Evolutionary conservation across 805 yeast species (phyloP).

Genomic region (Candida alai): DNA sequence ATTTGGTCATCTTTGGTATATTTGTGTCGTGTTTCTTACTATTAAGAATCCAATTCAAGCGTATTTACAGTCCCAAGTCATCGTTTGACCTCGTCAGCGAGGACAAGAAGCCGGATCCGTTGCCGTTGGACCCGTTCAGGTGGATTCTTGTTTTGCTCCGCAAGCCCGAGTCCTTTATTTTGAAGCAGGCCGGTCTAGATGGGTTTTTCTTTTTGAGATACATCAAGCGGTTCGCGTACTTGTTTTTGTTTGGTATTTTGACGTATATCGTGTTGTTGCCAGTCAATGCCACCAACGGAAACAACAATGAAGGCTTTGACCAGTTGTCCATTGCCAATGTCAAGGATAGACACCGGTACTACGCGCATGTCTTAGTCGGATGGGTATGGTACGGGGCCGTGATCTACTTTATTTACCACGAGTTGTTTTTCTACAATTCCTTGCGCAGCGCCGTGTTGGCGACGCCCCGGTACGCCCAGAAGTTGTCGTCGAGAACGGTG

Average conservation of each 20-base stretch:
- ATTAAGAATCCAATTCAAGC: slow-evolving; percentile 59
- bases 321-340: slow-evolving; percentile 77
- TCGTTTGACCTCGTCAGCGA: slow-evolving; percentile 54
- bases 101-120: slow-evolving; percentile 66
- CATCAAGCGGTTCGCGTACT: slow-evolving; percentile 50
- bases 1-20: slow-evolving; percentile 60
- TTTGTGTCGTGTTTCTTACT: slow-evolving; percentile 62
- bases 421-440: slow-evolving; percentile 71
- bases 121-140: slow-evolving; percentile 61
- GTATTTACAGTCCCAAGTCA: slow-evolving; percentile 84
- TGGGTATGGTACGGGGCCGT: slow-evolving; percentile 75
- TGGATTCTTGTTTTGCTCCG: slow-evolving; percentile 67
- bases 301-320: slow-evolving; percentile 64
- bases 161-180: slow-evolving; percentile 69
- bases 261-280: slow-evolving; percentile 75
- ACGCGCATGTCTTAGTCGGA: slow-evolving; percentile 79
- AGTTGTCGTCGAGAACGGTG: slow-evolving; percentile 74
- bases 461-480: slow-evolving; percentile 74
- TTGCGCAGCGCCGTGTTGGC: slow-evolving; percentile 74
- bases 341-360: slow-evolving; percentile 56
- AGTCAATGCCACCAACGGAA: slow-evolving; percentile 70
- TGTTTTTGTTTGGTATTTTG: slow-evolving; percentile 44
- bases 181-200: slow-evolving; percentile 89
- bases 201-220: slow-evolving; percentile 89
- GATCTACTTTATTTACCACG: slow-evolving; percentile 75